Conservation (phyloP, 208 protist genomes). For the Kentomonas sorsogonicus region DNA sequence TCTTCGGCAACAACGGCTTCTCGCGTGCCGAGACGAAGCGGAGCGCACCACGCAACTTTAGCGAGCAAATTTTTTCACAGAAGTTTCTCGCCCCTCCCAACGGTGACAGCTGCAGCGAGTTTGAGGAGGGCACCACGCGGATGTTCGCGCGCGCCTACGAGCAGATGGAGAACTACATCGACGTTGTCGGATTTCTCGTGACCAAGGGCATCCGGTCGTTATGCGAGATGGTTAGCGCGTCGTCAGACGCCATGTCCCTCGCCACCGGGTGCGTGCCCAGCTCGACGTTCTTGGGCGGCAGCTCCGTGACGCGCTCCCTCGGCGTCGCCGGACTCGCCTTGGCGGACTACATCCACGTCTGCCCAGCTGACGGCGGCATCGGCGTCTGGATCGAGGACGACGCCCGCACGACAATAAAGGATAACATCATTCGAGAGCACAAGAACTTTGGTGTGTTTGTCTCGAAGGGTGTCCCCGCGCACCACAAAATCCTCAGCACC, state of each 20-base stretch:
- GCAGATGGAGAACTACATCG: constrained; percentile 29
- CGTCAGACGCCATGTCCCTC: constrained; percentile 45
- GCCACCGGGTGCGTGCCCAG: constrained; percentile 38
- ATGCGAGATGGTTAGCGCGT: constrained; percentile 46
- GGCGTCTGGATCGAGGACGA: constrained; percentile 71
- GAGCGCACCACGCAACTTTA: constrained; percentile 49
- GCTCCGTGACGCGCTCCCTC: constrained; percentile 5
- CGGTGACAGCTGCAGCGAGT: constrained; percentile 8
- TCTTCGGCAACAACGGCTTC: constrained; percentile 71
- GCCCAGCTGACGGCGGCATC: constrained; percentile 66
- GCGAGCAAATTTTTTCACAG: constrained; percentile 12
- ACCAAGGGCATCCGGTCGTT: constrained; percentile 44
- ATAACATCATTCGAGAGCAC: constrained; percentile 47
- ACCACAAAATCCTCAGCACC: constrained; percentile 37
- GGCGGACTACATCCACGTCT: constrained; percentile 49
- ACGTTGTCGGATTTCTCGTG: constrained; percentile 40
- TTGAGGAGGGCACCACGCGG: not conserved
- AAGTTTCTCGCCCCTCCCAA: constrained; percentile 16
- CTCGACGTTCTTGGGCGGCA: constrained; percentile 1
- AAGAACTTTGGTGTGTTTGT: constrained; percentile 56
- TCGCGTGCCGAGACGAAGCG: constrained; percentile 33
- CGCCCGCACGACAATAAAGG: constrained; percentile 43
- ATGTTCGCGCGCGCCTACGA: constrained; percentile 33
- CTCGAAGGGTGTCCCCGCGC: constrained; percentile 40
- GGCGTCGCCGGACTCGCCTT: constrained; percentile 31